Percentiles rank a stretch among this genome's conserved stretches.
Evolutionary conservation across 306 rosid species (phyloP).

Genomic region (Prunus dulcis): DNA sequence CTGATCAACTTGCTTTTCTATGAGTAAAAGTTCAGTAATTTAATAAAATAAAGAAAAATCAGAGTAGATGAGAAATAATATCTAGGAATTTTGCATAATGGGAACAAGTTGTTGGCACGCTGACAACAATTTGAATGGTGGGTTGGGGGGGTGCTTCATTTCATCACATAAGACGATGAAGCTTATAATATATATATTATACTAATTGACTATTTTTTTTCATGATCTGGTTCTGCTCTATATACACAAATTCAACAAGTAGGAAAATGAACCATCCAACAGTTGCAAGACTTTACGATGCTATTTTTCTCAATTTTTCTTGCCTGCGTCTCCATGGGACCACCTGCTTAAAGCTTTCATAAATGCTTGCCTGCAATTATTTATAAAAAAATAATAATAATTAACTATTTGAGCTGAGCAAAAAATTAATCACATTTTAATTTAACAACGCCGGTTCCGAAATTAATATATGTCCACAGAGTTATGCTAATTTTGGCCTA

Average conservation of each 20-base stretch:
- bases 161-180: background rate
- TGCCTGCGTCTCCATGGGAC: constrained; percentile 77
- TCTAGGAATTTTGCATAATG: background rate
- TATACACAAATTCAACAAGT: background rate
- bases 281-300: background rate
- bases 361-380: constrained; percentile 61
- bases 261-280: background rate
- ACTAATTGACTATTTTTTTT: background rate
- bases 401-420: background rate
- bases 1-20: background rate
- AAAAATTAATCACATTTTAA: background rate
- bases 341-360: constrained; percentile 74
- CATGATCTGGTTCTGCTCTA: background rate
- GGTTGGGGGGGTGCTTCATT: background rate
- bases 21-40: background rate
- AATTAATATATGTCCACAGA: background rate
- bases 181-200: background rate
- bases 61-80: background rate
- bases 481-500: background rate
- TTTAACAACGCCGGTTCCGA: no score
- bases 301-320: constrained; percentile 25
- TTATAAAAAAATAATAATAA: constrained; percentile 1
- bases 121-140: background rate
- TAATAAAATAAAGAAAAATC: background rate
- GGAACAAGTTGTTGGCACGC: background rate